Evolutionary conservation across 176 grass and related monocot species (phyloP), one percentile per base, ranked within the genome.

Genomic region (Bromus sterilis): DNA sequence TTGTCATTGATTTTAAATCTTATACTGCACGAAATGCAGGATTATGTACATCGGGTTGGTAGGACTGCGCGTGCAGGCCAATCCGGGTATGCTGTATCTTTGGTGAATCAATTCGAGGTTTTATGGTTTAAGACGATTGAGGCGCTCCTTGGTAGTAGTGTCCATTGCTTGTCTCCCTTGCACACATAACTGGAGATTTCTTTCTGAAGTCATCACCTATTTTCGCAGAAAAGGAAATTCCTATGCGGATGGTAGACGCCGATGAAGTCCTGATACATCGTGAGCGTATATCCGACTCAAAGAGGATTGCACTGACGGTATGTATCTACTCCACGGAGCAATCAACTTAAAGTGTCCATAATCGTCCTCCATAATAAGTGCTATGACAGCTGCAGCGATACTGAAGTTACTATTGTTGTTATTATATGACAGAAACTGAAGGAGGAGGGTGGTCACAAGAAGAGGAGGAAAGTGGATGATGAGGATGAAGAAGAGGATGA

Each of bases 41-140:
- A 94, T 89, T 97, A 97, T 78, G 80, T 97, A 56, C 95, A 97
- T 97, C 89, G 90, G 58, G 95, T 94, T 20, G 95, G 95, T 56
- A 94, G 95, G 85, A 97, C 95, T 23, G 92, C 94, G 78, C 89
- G 92, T 65, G 92, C 95, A 62, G 92, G 95, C 28, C 79, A 68
- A 11, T 90, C 94, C 74, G 94, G 94, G 34, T 81, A 90, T 28
- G 94, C 94, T 18, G 59, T 91, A 70, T 94, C 94, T 53, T 87
- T 97, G 16, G 94, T 97, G 33, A 97, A 92, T 65, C 94, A 94
- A 63, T 97, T 87, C 23, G 95, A 93, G 69, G 81, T 73, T 16
- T 58, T 85, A 71, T 91, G 86, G 84, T 98, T 92, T 80, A 51
- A 89, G 77, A 78, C 71, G 78, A 98, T 92, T 28, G 92, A 94